phyloP scores from a whole-genome alignment of 768 basidiomycete species.

The Mycena belliarum region DNA sequence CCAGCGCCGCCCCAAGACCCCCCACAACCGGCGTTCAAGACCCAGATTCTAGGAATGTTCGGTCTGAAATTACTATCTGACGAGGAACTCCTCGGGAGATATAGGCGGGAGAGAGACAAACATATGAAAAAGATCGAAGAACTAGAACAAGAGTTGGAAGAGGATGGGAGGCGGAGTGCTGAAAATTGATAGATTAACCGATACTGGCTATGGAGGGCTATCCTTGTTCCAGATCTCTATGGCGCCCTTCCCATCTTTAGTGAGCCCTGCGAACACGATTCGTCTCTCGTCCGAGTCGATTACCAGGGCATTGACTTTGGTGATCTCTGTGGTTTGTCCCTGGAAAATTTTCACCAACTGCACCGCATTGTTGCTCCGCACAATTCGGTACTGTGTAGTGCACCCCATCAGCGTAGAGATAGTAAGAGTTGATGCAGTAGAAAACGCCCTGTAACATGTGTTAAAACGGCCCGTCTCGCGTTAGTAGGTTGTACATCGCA shows the following conservation, averaged over 20 bases:
- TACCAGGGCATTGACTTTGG: conserved; percentile 69
- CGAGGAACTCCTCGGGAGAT: conserved; percentile 65
- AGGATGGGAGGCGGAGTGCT: conserved; percentile 31
- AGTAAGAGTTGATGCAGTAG: conserved; percentile 44
- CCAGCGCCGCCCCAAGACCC: not conserved
- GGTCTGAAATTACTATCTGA: conserved; percentile 64
- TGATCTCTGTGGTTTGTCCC: conserved; percentile 40
- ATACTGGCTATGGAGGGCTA: conserved; percentile 15
- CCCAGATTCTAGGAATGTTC: conserved; percentile 45
- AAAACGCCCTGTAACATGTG: conserved; percentile 46
- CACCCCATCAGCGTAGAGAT: conserved; percentile 65
- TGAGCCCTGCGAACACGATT: conserved; percentile 65
- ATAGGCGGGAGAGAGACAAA: conserved; percentile 57
- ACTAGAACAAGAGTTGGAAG: conserved; percentile 47
- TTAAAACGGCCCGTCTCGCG: not conserved
- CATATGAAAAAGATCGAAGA: conserved; percentile 59
- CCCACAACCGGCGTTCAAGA: conserved; percentile 28
- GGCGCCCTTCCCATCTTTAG: conserved; percentile 55
- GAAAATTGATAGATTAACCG: conserved; percentile 16
- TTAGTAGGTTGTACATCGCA: conserved; percentile 51
- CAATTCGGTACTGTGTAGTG: conserved; percentile 50
- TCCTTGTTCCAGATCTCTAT: conserved; percentile 61
- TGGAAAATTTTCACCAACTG: conserved; percentile 49
- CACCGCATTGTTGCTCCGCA: conserved; percentile 38
- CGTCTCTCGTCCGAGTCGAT: conserved; percentile 40